These are phyloP conservation scores for Areca catechu DNA, from an alignment of 176 grass and related monocot genomes.

Conservation along the genomic window DNA sequence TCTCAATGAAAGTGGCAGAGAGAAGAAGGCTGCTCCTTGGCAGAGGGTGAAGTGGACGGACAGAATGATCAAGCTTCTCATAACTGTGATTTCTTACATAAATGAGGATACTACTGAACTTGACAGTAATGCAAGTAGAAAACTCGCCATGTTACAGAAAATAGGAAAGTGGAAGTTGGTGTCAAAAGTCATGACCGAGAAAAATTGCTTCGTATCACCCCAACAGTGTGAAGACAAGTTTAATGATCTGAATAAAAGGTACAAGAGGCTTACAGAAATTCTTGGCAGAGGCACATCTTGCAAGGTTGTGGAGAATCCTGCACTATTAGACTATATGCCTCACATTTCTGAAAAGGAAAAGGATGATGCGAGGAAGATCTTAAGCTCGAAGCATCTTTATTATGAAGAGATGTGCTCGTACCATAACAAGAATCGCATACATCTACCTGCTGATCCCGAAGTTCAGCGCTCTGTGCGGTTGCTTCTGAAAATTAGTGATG, in stretches of 20 bases:
- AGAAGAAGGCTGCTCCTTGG: conserved; percentile 26
- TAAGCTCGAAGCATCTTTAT: conserved; percentile 63
- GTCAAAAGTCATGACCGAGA: conserved; percentile 36
- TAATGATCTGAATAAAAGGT: conserved; percentile 82
- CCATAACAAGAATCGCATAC: conserved; percentile 47
- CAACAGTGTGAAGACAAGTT: conserved; percentile 87
- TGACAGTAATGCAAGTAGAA: conserved; percentile 17
- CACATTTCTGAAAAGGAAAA: conserved; percentile 44
- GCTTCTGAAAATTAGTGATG: conserved; percentile 36
- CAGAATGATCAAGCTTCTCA: conserved; percentile 58
- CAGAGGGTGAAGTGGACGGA: conserved; percentile 68
- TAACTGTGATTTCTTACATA: conserved; percentile 58
- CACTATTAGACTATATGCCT: conserved; percentile 33
- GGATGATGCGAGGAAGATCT: conserved; percentile 53
- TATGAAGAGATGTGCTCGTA: conserved; percentile 89
- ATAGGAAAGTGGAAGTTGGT: conserved; percentile 69
- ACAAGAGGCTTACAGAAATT: conserved; percentile 70
- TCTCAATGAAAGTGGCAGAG: conserved; percentile 11
- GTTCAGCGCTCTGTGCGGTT: conserved; percentile 39
- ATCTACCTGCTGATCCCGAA: conserved; percentile 39
- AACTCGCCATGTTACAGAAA: conserved; percentile 46
- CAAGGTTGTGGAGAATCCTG: conserved; percentile 52
- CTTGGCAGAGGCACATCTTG: conserved; percentile 56
- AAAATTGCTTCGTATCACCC: conserved; percentile 37
- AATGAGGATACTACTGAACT: conserved; percentile 36